Evolutionary conservation across 169 alveolate genomes (phyloP).

Genomic region (Plasmodium ovale): DNA sequence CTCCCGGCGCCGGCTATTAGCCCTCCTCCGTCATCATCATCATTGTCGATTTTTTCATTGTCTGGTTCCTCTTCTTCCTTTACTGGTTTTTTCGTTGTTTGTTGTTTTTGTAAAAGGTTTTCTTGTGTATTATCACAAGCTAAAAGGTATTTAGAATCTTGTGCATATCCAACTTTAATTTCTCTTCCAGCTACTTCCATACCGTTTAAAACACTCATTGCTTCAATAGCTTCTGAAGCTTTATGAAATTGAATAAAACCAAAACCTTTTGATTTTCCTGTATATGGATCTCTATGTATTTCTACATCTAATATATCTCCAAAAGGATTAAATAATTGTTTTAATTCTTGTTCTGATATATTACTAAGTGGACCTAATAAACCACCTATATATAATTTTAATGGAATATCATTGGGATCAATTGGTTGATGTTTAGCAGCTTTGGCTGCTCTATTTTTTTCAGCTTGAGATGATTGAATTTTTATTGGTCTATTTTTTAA

Average conservation of each 20-base stretch:
- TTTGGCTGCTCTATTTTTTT: conserved; percentile 98
- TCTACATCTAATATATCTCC: conserved; percentile 95
- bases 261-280: conserved; percentile 93
- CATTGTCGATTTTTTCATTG: conserved; percentile 81
- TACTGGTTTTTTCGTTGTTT: background rate
- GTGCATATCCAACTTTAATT: conserved; percentile 89
- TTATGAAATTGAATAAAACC: conserved; percentile 93
- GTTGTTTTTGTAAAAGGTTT: conserved; percentile 20
- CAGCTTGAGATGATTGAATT: conserved; percentile 98
- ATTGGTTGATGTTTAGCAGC: conserved; percentile 92
- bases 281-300: conserved; percentile 91
- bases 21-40: conserved; percentile 83
- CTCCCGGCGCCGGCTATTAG: conserved; percentile 87
- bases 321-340: conserved; percentile 94
- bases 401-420: conserved; percentile 92
- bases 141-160: conserved; percentile 76
- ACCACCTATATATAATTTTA: conserved; percentile 94
- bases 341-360: conserved; percentile 91
- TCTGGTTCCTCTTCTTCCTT: conserved; percentile 83
- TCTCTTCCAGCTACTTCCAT: conserved; percentile 94
- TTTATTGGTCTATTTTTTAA: conserved; percentile 93
- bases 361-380: conserved; percentile 91
- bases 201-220: conserved; percentile 95
- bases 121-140: conserved; percentile 40
- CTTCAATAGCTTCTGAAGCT: conserved; percentile 96